Base-by-base conservation (phyloP, 768 basidiomycete species). In the Tricholoma saponaceum region DNA sequence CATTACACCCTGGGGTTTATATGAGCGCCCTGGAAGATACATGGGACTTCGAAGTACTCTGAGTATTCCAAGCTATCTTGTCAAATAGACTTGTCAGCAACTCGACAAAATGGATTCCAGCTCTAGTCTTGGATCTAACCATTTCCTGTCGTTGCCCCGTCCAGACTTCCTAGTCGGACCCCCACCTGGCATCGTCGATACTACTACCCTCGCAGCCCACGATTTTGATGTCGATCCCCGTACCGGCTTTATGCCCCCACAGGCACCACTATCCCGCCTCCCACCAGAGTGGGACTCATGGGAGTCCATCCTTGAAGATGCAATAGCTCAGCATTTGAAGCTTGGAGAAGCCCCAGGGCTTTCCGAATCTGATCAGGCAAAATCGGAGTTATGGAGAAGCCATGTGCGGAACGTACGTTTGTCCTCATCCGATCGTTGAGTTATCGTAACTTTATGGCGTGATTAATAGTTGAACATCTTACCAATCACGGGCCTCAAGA, bases 141-240 rank as follows among this genome's bases (percentile, higher is more conserved):
- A 66, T 41, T 66, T 64, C 39, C 56, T 64, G n/a, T 60, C 62
- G 22, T 56, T 64, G 13, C 55, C 61, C 33, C 60, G 64, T 37
- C 64, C 66, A 7, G 56, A 66, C 56, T 44, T 58, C 32, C 20
- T 59, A 4, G 52, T 53, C 30, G 62, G 62, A 25, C 51, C 57
- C 4, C 57, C 59, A 39, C 39, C 60, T n/a, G 63, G 62, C 7
- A 53, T 60, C 14, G 61, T 61, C 13, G 65, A 66, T 60, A 66
- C 65, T 41, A 62, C 65, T 25, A 66, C 65, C 12, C 82, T 90
- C 58, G 87, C 89, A 1, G 86, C 88, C 3, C 88, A 90, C 62
- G 90, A 90, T 76, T 97, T 91, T 77, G 92, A 96, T 67, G 91
- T 97, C 63, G 92, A 93, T 66, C 89, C 87, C 2, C 78, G 87